Evolutionary conservation across 441 rosid genomes (phyloP).

Genomic region (Omphalea diandra): DNA sequence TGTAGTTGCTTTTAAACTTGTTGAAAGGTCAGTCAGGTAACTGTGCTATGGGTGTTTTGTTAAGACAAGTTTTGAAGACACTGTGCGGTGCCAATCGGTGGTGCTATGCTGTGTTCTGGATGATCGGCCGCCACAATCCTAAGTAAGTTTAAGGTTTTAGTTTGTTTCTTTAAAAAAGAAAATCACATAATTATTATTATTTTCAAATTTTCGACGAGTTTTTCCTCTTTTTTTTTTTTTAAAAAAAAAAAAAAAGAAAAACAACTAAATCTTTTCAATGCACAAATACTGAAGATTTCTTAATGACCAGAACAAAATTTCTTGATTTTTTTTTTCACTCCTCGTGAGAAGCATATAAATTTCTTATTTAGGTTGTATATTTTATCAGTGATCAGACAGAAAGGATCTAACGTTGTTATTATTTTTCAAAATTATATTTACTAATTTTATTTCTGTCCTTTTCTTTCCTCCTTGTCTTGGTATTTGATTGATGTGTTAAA

Average conservation of each 20-base stretch:
- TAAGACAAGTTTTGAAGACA: slow-evolving; percentile 74
- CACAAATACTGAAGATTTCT: background rate
- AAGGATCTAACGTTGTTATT: slow-evolving; percentile 6
- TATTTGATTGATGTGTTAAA: slow-evolving; percentile 21
- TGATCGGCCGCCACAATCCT: slow-evolving; percentile 83
- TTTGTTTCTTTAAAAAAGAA: too few relatives aligned
- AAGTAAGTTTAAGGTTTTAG: slow-evolving; percentile 50
- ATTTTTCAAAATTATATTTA: slow-evolving; percentile 5
- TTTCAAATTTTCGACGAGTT: too few relatives aligned
- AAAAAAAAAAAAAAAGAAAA: too few relatives aligned
- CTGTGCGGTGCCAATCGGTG: slow-evolving; percentile 71
- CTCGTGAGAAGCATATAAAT: background rate
- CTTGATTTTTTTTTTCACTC: slow-evolving; percentile 3
- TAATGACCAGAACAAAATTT: slow-evolving; percentile 4
- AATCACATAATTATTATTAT: too few relatives aligned
- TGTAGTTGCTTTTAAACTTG: slow-evolving; percentile 4
- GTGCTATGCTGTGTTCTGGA: slow-evolving; percentile 96
- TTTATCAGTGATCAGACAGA: slow-evolving; percentile 28
- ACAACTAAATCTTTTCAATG: background rate
- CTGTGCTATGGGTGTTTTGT: slow-evolving; percentile 33
- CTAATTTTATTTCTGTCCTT: slow-evolving; percentile 1
- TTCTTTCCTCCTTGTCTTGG: slow-evolving; percentile 13
- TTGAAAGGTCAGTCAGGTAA: background rate
- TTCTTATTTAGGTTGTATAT: background rate
- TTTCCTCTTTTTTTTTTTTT: too few relatives aligned